These are phyloP conservation scores for Ogataea corticis DNA, from an alignment of 805 yeast species.

Conservation along the genomic window DNA sequence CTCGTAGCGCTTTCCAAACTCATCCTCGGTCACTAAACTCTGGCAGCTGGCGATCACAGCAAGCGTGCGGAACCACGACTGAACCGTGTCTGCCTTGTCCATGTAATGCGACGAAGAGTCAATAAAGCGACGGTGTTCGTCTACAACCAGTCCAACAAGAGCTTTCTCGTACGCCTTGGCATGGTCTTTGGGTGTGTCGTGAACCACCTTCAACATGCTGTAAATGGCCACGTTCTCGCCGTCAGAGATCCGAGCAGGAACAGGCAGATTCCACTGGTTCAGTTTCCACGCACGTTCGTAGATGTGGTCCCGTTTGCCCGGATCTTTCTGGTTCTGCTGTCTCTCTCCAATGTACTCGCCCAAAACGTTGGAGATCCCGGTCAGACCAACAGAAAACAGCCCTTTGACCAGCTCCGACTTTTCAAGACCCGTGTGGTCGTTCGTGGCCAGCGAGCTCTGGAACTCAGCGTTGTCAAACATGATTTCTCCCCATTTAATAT, in stretches of 20 bases:
- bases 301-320: conserved; percentile 20
- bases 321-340: neutral
- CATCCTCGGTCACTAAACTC: conserved; percentile 12
- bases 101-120: conserved; percentile 1
- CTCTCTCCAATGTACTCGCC: conserved; percentile 18
- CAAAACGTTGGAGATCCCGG: conserved; percentile 52
- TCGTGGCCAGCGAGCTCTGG: conserved; percentile 41
- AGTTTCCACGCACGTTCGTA: conserved; percentile 78
- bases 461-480: conserved; percentile 57
- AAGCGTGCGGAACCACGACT: conserved; percentile 35
- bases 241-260: conserved; percentile 33
- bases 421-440: neutral
- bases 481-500: conserved; percentile 32
- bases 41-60: conserved; percentile 31
- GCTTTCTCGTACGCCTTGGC: conserved; percentile 22
- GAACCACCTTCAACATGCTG: conserved; percentile 47
- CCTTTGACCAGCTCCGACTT: conserved; percentile 35
- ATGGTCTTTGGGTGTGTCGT: conserved; percentile 34
- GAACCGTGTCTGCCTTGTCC: conserved; percentile 12
- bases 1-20: conserved; percentile 3
- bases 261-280: conserved; percentile 73
- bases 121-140: conserved; percentile 7
- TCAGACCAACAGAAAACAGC: conserved; percentile 51
- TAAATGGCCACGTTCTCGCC: conserved; percentile 52
- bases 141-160: conserved; percentile 22